Conservation (phyloP, 257 asterid species). For the Nicotiana tomentosiformis region DNA sequence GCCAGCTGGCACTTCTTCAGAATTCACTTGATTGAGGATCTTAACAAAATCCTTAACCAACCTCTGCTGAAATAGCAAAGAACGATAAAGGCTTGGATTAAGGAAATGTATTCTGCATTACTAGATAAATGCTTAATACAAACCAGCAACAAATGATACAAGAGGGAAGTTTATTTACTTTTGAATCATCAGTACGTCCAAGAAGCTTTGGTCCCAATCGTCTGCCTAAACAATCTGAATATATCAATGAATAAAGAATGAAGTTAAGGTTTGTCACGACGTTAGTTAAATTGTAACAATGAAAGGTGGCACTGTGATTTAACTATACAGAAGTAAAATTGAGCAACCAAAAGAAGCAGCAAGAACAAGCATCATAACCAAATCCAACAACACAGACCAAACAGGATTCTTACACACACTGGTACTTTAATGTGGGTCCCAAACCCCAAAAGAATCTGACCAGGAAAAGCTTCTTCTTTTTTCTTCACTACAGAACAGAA, state of each 20-base stretch:
- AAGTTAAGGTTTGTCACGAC: conserved; percentile 1
- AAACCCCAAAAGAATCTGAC: not conserved
- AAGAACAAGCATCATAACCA: not conserved
- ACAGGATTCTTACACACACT: not conserved
- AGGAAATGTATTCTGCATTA: not conserved
- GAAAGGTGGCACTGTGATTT: not conserved
- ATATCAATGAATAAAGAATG: conserved; percentile 13
- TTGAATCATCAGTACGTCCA: conserved; percentile 84
- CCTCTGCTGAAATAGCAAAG: conserved; percentile 48
- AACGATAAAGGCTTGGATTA: conserved; percentile 3
- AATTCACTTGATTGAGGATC: conserved; percentile 83
- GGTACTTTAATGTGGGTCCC: not conserved
- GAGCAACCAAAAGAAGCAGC: conserved; percentile 2
- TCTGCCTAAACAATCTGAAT: conserved; percentile 95
- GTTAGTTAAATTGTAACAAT: not conserved
- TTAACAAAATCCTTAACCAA: conserved; percentile 81
- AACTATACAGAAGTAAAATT: not conserved
- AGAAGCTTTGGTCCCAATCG: conserved; percentile 95
- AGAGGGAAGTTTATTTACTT: conserved; percentile 44
- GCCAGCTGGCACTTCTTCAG: conserved; percentile 78
- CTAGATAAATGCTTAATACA: not conserved
- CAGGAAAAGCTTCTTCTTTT: not conserved
- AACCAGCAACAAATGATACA: not conserved
- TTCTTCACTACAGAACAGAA: not conserved
- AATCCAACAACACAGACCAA: not conserved